A percentile compares a stretch with the other conserved stretches of the same genome.
These are phyloP conservation scores for Colletotrichum sp. DNA, from an alignment of 2,329 filamentous ascomycete species.

Conservation along the genomic window DNA sequence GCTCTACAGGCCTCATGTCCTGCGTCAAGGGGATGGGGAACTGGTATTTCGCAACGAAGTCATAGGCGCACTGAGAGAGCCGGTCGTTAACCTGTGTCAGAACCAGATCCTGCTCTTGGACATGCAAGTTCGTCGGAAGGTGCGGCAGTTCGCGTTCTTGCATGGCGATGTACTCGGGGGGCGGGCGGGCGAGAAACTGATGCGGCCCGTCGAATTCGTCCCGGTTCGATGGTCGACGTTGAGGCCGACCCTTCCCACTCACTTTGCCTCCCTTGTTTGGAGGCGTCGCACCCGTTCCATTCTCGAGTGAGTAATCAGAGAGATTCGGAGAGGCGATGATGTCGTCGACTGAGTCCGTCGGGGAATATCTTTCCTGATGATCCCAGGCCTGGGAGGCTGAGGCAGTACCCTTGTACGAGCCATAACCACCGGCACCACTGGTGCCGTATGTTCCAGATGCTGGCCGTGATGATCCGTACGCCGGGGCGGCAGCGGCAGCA, in stretches of 20 bases:
- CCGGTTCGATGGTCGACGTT: slow-evolving; percentile 77
- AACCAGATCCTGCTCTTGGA: slow-evolving; percentile 85
- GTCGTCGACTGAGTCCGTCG: slow-evolving; percentile 64
- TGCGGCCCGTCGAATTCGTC: slow-evolving; percentile 91
- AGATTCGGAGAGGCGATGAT: slow-evolving; percentile 62
- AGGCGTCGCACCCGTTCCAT: slow-evolving; percentile 44
- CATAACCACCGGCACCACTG: slow-evolving; percentile 30
- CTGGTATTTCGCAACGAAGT: slow-evolving; percentile 90
- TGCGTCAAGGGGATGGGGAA: slow-evolving; percentile 86
- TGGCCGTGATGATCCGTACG: slow-evolving; percentile 45
- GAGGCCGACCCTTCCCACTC: slow-evolving; percentile 55
- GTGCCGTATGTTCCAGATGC: slow-evolving; percentile 43
- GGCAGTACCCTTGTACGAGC: slow-evolving; percentile 45
- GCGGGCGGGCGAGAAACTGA: slow-evolving; percentile 78
- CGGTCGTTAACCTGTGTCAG: slow-evolving; percentile 83
- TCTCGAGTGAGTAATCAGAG: slow-evolving; percentile 66
- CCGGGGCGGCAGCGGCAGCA: slow-evolving; percentile 40
- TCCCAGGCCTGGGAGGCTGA: slow-evolving; percentile 53
- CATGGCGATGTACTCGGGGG: slow-evolving; percentile 73
- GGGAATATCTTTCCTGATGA: slow-evolving; percentile 56
- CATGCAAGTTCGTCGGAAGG: slow-evolving; percentile 81
- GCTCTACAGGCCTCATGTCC: slow-evolving; percentile 79
- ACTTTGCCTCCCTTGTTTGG: slow-evolving; percentile 48
- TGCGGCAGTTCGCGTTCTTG: slow-evolving; percentile 83
- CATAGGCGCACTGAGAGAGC: slow-evolving; percentile 84